These are phyloP conservation scores for Eragrostis tef DNA, from an alignment of 202 grass and related monocot genomes.

Conservation along the genomic window DNA sequence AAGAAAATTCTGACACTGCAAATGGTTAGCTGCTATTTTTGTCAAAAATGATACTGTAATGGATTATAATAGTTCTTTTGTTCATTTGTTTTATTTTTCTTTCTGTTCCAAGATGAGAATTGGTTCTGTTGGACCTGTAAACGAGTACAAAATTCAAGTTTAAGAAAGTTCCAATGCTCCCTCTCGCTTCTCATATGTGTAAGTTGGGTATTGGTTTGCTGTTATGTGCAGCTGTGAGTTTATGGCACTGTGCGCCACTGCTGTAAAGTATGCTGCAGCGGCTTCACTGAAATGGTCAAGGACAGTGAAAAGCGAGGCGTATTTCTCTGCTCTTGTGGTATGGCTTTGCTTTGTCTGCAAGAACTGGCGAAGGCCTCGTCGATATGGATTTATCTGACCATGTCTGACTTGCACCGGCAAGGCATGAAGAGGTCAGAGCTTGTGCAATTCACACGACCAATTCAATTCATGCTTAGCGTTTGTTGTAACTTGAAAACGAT, in stretches of 20 bases:
- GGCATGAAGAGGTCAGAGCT: background rate
- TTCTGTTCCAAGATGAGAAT: constrained; percentile 10
- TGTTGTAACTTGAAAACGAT: background rate
- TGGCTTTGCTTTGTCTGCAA: background rate
- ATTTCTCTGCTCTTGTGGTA: background rate
- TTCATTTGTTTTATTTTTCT: constrained; percentile 37
- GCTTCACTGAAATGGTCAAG: too few species aligned
- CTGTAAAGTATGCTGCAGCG: too few species aligned
- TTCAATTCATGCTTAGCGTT: background rate
- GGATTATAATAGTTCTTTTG: constrained; percentile 48
- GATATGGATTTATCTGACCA: background rate
- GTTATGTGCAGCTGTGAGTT: too few species aligned
- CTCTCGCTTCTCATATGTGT: background rate
- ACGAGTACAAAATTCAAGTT: constrained; percentile 19
- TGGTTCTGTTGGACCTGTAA: constrained; percentile 43
- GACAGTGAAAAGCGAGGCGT: too few species aligned
- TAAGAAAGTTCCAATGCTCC: background rate
- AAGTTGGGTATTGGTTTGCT: background rate
- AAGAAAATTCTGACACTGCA: constrained; percentile 18
- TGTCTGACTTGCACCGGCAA: background rate
- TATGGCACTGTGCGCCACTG: too few species aligned
- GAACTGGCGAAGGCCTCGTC: too few species aligned
- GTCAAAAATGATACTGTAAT: background rate
- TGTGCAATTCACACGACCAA: background rate
- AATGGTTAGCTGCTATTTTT: constrained; percentile 13